Percentiles rank a stretch among this genome's conserved stretches.
phyloP scores from a whole-genome alignment of 2,329 filamentous ascomycete genomes.

The Sphaerulina musiva region DNA sequence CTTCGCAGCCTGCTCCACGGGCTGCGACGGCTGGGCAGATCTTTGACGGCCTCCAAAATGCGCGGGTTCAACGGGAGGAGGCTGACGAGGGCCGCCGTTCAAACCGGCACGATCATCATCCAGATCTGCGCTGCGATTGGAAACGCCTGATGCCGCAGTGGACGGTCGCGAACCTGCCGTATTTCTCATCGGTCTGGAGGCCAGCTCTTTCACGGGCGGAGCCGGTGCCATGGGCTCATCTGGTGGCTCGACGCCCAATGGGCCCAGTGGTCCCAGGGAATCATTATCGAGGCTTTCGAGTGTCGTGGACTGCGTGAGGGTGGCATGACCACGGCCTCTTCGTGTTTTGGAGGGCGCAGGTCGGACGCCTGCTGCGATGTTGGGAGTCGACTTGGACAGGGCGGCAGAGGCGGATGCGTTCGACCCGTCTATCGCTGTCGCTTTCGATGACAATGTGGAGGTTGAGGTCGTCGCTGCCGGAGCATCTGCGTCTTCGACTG shows the following conservation, averaged over 20 bases:
- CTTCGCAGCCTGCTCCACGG: constrained; percentile 86
- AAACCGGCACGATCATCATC: constrained; percentile 56
- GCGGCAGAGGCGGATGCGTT: constrained; percentile 7
- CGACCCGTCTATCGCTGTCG: neutral
- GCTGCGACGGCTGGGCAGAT: constrained; percentile 69
- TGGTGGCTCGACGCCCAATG: constrained; percentile 46
- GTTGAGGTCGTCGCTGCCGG: neutral
- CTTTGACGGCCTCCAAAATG: constrained; percentile 40
- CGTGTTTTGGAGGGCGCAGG: constrained; percentile 38
- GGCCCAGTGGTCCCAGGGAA: constrained; percentile 70
- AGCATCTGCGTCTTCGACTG: constrained; percentile 15
- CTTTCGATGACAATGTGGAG: neutral
- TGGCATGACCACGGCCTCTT: constrained; percentile 56
- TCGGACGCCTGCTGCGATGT: constrained; percentile 24
- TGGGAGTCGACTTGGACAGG: constrained; percentile 18
- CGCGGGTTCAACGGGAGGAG: constrained; percentile 54
- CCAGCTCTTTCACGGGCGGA: constrained; percentile 56
- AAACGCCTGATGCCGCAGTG: constrained; percentile 47
- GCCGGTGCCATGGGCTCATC: constrained; percentile 57
- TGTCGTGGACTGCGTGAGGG: constrained; percentile 69
- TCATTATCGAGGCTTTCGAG: constrained; percentile 70
- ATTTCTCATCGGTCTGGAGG: constrained; percentile 37
- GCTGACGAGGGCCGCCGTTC: constrained; percentile 50
- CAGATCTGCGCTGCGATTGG: constrained; percentile 52
- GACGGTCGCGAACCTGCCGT: constrained; percentile 38